These are phyloP conservation scores for Trametes cinnabarina DNA, from an alignment of 768 basidiomycete genomes.

Conservation along the genomic window DNA sequence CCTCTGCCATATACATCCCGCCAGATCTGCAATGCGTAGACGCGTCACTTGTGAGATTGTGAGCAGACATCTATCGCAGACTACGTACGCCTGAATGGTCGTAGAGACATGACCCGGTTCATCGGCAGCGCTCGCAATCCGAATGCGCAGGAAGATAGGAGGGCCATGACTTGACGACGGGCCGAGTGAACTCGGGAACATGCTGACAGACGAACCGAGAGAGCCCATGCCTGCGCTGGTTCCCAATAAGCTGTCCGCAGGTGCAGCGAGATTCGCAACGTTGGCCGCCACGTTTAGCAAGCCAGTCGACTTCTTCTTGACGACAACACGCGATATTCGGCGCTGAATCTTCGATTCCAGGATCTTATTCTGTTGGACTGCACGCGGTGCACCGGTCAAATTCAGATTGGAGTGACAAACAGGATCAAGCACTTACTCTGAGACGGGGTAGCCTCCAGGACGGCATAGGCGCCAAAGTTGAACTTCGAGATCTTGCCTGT, in stretches of 20 bases:
- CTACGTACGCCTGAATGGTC: conserved; percentile 86
- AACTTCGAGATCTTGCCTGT: conserved; percentile 84
- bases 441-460: conserved; percentile 68
- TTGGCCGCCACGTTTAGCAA: conserved; percentile 34
- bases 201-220: conserved; percentile 28
- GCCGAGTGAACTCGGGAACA: conserved; percentile 66
- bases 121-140: conserved; percentile 79
- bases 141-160: conserved; percentile 78
- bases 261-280: conserved; percentile 37
- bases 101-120: conserved; percentile 77
- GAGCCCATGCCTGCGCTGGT: conserved; percentile 39
- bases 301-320: conserved; percentile 54
- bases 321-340: conserved; percentile 70
- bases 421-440: conserved; percentile 74
- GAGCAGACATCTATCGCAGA: neutral
- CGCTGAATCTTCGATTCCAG: conserved; percentile 81
- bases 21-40: conserved; percentile 51
- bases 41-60: neutral
- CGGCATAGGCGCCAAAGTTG: conserved; percentile 85
- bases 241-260: conserved; percentile 38
- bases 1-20: conserved; percentile 97
- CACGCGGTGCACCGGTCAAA: neutral
- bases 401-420: neutral
- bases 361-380: conserved; percentile 74
- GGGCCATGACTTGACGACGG: conserved; percentile 73